Base-by-base conservation (phyloP, 1,284 basidiomycete species). In the Marasmius fiardii region DNA sequence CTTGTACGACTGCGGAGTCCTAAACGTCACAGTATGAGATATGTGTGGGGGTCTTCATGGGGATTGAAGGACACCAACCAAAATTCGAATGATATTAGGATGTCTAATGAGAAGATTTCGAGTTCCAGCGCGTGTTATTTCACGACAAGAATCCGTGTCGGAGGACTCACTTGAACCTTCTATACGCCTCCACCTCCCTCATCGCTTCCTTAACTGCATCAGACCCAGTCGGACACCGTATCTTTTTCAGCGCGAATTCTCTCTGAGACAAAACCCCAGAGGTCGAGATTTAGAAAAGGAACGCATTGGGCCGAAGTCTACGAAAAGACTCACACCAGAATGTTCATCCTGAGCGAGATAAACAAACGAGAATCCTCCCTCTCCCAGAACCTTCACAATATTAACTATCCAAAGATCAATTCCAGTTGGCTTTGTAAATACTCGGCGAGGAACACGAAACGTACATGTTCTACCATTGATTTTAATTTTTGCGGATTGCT, bases 361-460 rank as follows among this genome's bases (percentile, higher is more conserved):
- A 18, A 98, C 95, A 68, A 95, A 97, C 14, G 92, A 93, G 78
- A 97, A 97, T 1, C 92, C 95, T 41, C 95, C 95, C 73, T 98
- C 95, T 44, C 95, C 95, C 3, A 98, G 82, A 14, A 96, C 86
- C 62, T 90, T 92, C 52, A 95, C 74, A 49, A 98, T 92, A 64
- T 92, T 90, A 75, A 94, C 89, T 91, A 62, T 12, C 33, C 4
- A n/a, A n/a, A n/a, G n/a, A n/a, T n/a, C n/a, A n/a, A n/a, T n/a
- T n/a, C n/a, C n/a, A n/a, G n/a, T n/a, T n/a, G n/a, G n/a, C n/a
- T n/a, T n/a, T n/a, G n/a, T n/a, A n/a, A n/a, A n/a, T n/a, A n/a
- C n/a, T n/a, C n/a, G n/a, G n/a, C n/a, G n/a, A n/a, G n/a, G n/a
- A n/a, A n/a, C n/a, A 11, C 23, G 24, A 55, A 56, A 82, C 85